Base-by-base conservation (phyloP, 1,284 basidiomycete genomes). In the Trametes pubescens region DNA sequence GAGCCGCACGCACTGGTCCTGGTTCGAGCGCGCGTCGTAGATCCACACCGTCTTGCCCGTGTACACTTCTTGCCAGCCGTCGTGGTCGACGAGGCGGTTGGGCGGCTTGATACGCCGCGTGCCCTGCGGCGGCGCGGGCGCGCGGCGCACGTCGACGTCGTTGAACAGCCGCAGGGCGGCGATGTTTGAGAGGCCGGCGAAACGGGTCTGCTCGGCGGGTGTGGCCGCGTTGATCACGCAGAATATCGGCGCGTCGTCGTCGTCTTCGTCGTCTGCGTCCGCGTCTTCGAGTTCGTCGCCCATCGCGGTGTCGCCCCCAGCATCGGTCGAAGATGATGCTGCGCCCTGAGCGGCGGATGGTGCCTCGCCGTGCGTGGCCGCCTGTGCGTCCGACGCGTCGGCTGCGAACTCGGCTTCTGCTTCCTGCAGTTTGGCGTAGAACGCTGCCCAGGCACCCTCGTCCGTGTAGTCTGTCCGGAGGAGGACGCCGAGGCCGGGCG, bases 11-110 rank as follows among this genome's bases (percentile, higher is more conserved):
- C 86, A 88, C 66, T 83, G 82, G 74, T 93, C 90, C 14, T 54
- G 65, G 71, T 91, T 90, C 22, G 89, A 91, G 67, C 77, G 78
- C 9, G 79, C 70, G 69, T 93, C 91, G 72, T 92, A 93, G 51
- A 93, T 82, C 91, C 92, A 93, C 18, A 93, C 67, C 29, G 80
- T 82, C 70, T 85, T 84, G 7, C 92, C 91, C 3, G 71, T 69
- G 72, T 93, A 93, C n/a, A 87, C 80, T 73, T 93, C 92, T 73
- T 92, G 90, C 81, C 85, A 86, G 4, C 88, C 86, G 48, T 80
- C 79, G 53, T 79, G 76, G 71, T 89, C 88, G 47, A 89, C 81
- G n/a, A 93, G 80, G 44, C 84, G 80, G 73, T 89, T 84, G 21
- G 79, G 79, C 26, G 84, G 80, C 35, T 77, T 75, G 59, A 84